These are phyloP conservation scores for Tricholomella constricta DNA, from an alignment of 768 basidiomycete genomes.

Conservation along the genomic window DNA sequence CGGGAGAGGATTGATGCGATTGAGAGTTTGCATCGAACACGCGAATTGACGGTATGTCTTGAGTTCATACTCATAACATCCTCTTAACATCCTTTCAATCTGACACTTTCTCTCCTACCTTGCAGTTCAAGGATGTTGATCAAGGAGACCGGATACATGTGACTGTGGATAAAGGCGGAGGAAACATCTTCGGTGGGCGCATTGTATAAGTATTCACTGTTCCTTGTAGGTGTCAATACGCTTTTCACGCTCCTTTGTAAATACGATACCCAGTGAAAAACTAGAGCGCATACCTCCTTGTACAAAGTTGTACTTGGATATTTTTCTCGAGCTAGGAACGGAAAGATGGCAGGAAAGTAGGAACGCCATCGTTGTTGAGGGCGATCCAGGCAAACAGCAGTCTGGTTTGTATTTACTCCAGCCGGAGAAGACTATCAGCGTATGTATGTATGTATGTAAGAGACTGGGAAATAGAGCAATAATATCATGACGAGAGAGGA, in stretches of 20 bases:
- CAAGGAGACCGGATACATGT: slow-evolving; percentile 53
- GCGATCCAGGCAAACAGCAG: slow-evolving; percentile 14
- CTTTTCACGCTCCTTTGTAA: background rate
- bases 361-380: slow-evolving; percentile 9
- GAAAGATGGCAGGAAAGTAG: background rate
- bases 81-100: slow-evolving; percentile 16
- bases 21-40: slow-evolving; percentile 78
- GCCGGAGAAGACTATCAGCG: slow-evolving; percentile 7
- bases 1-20: slow-evolving; percentile 83
- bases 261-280: background rate
- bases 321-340: background rate
- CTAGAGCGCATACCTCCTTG: background rate
- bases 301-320: background rate
- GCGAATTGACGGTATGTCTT: slow-evolving; percentile 65
- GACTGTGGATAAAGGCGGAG: slow-evolving; percentile 59
- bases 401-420: slow-evolving; percentile 16
- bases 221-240: background rate
- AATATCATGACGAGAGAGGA: slow-evolving; percentile 10
- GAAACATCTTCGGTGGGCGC: slow-evolving; percentile 12
- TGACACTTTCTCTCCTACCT: slow-evolving; percentile 21
- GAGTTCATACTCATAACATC: background rate
- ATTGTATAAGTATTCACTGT: slow-evolving; percentile 6
- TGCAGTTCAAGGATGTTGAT: slow-evolving; percentile 51
- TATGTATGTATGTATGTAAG: slow-evolving; percentile 13
- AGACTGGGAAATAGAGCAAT: slow-evolving; percentile 15